Base-by-base conservation (phyloP, 495 filamentous ascomycete genomes). In the Trichodelitschia bisporula region DNA sequence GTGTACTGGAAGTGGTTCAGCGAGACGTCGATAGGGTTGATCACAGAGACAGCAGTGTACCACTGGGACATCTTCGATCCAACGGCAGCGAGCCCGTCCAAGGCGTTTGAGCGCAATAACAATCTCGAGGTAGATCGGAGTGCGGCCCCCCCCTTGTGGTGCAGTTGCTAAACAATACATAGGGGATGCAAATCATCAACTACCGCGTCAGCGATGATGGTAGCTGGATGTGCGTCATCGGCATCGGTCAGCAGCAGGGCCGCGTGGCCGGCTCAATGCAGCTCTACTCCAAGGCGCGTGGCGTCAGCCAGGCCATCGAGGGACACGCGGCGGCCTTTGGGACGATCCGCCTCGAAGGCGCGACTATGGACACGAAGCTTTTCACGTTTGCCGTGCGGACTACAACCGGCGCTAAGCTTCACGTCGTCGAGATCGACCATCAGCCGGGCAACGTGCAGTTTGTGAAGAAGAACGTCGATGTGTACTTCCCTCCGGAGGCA, bases 1-100 rank as follows among this genome's bases (percentile, higher is more conserved):
- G 67, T 77, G 10, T 99, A 86, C 62, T 99, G 86, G 86, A 92
- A 92, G 56, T 99, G 89, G 89, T 75, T 84, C 56, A 91, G 74
- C 55, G 72, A 84, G 40, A 73, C 61, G 29, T 72, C 65, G 32
- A 51, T 99, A 29, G 86, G 86, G 32, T 49, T 99, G 48, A 75
- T 99, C 21, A 93, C 84, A 20, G 80, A 90, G 18, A 72, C 55
- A 39, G 62, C 73, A 15, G 77, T 99, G 31, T 99, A 79, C 55
- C 86, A 95, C 58, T 99, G 86, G 86, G 79, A 95, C 49, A 76
- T 93, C 35, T 78, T 80, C 41, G 78, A 90, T 42, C 56, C 66
- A 18, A 59, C 64, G 37, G 55, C 64, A 27, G 59, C 69, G 30
- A 82, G 26, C 2, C 44, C 86, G 8, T 64, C 78, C 26, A 91